phyloP scores from a whole-genome alignment of 2,329 filamentous ascomycete species.

The Ophioceras dolichostomum region DNA sequence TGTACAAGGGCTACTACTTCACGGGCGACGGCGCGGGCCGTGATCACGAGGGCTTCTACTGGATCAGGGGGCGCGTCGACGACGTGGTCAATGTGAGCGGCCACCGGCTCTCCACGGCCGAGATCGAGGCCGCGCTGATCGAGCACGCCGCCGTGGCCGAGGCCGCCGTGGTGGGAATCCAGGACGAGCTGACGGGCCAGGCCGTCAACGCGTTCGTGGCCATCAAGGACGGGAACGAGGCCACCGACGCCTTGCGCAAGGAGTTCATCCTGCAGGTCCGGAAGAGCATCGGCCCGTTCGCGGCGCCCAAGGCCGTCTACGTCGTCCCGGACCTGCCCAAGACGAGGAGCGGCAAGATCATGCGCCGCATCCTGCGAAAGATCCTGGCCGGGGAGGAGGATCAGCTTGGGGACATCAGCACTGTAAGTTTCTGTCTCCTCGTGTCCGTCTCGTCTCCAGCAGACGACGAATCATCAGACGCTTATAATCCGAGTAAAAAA shows the following conservation, averaged over 20 bases:
- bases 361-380: conserved; percentile 94
- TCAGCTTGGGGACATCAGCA: conserved; percentile 85
- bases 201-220: conserved; percentile 95
- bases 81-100: conserved; percentile 98
- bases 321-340: conserved; percentile 91
- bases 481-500: too few relatives aligned
- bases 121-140: conserved; percentile 93
- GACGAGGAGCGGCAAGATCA: conserved; percentile 97
- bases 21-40: conserved; percentile 89
- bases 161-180: conserved; percentile 86
- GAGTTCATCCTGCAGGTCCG: conserved; percentile 90
- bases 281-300: conserved; percentile 95
- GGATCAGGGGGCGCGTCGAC: conserved; percentile 96
- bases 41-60: conserved; percentile 98
- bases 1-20: conserved; percentile 97
- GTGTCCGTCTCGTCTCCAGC: too few relatives aligned
- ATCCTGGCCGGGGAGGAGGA: conserved; percentile 95
- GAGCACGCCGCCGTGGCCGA: conserved; percentile 86
- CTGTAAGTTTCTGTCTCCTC: conserved; percentile 49
- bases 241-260: conserved; percentile 73
- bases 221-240: conserved; percentile 73
- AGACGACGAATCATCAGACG: too few relatives aligned
- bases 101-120: conserved; percentile 89
- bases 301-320: conserved; percentile 86
- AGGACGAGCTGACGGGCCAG: conserved; percentile 91